Percentiles rank a stretch among this genome's conserved stretches.
phyloP scores from a whole-genome alignment of 768 basidiomycete genomes.

The Hypsizygus marmoreus region DNA sequence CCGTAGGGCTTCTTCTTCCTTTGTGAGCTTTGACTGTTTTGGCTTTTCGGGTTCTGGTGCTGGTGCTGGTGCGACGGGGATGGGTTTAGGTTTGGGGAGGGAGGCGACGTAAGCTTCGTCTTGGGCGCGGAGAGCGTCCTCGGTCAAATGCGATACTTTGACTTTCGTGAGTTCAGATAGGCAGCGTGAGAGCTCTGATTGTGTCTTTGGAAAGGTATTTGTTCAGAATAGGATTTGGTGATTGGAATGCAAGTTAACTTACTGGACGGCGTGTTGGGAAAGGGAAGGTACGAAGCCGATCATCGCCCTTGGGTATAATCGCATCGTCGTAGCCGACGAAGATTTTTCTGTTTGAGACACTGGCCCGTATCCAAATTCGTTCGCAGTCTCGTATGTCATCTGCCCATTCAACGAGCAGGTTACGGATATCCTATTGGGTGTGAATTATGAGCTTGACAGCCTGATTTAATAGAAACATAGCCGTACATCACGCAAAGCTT shows the following conservation, averaged over 20 bases:
- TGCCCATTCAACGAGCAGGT: constrained; percentile 79
- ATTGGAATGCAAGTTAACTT: constrained; percentile 28
- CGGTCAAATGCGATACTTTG: constrained; percentile 85
- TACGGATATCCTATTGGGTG: constrained; percentile 78
- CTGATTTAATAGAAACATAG: neutral
- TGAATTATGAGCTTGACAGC: constrained; percentile 6
- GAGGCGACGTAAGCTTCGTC: constrained; percentile 91
- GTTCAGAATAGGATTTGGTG: neutral
- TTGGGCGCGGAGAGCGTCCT: constrained; percentile 78
- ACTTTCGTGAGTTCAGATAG: constrained; percentile 82
- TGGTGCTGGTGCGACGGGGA: constrained; percentile 32
- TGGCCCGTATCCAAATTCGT: constrained; percentile 90
- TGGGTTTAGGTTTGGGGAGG: constrained; percentile 75
- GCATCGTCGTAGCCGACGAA: constrained; percentile 90
- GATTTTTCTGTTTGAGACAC: constrained; percentile 80
- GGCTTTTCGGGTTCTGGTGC: constrained; percentile 45
- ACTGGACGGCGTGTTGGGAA: constrained; percentile 97
- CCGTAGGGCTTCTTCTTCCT: constrained; percentile 77
- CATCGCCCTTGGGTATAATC: constrained; percentile 76
- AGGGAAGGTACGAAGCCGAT: constrained; percentile 84
- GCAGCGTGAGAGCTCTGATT: constrained; percentile 86
- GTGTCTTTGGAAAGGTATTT: constrained; percentile 56
- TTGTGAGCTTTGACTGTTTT: constrained; percentile 62
- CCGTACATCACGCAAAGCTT: constrained; percentile 83
- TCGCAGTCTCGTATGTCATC: constrained; percentile 88